Evolutionary conservation across 164 flowering plant genomes (phyloP).

Genomic region (Kingdonia uniflora): DNA sequence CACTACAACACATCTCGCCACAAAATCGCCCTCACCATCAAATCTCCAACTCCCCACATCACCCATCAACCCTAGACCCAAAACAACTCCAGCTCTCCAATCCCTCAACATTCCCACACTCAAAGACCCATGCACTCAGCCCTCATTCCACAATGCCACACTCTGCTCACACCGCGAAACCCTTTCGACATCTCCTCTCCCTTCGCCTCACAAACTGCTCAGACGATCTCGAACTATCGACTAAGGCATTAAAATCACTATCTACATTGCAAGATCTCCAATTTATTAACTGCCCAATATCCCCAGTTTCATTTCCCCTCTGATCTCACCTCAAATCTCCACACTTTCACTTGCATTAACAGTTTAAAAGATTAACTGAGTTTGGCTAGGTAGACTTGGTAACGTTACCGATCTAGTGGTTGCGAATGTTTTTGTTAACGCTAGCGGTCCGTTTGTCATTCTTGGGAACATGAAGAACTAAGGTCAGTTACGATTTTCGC

Average conservation of each 20-base stretch:
- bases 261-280: constrained; percentile 48
- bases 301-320: constrained; percentile 51
- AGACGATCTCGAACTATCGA: constrained; percentile 50
- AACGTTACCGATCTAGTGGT: constrained; percentile 70
- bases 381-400: constrained; percentile 48
- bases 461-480: constrained; percentile 42
- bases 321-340: constrained; percentile 48
- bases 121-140: constrained; percentile 64
- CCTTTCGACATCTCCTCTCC: constrained; percentile 75
- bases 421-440: constrained; percentile 31
- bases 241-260: constrained; percentile 69
- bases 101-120: constrained; percentile 74
- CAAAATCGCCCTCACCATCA: constrained; percentile 11
- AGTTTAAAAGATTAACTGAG: constrained; percentile 54
- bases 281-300: constrained; percentile 62
- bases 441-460: constrained; percentile 56
- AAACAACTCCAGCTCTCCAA: constrained; percentile 70
- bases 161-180: constrained; percentile 56
- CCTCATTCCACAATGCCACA: constrained; percentile 38
- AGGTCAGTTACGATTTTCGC: constrained; percentile 50
- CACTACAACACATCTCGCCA: constrained; percentile 7
- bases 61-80: constrained; percentile 63
- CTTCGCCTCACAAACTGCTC: constrained; percentile 83
- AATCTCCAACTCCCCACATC: constrained; percentile 19
- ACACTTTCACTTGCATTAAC: constrained; percentile 52